Base-by-base conservation (phyloP, 768 basidiomycete species). In the Psilocybe cyanescens region DNA sequence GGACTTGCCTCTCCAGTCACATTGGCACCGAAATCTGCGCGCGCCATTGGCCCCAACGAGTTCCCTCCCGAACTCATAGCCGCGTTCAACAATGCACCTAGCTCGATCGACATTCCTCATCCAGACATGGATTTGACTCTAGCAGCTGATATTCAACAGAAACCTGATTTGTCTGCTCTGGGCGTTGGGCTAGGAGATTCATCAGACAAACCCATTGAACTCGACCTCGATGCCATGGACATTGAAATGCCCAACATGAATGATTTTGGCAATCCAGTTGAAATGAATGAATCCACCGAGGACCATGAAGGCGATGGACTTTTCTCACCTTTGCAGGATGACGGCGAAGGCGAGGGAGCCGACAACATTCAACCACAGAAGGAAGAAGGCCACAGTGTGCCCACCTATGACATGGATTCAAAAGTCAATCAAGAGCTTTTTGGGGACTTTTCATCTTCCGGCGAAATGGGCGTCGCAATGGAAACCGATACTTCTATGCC, bases 171-270 rank as follows among this genome's bases (percentile, higher is more conserved):
- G 41, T 17, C 75, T 8, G 7, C 33, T 60, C 69, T 31, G 68
- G 81, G 14, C n/a, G 55, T 65, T 19, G 65, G 65, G 33, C 44
- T 72, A 4, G 89, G 91, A 12, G 87, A 76, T 68, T 89, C 88
- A 5, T 89, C 85, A 0, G 91, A 94, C 70, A 90, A 90, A 71
- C 91, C 92, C 17, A 92, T 93, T 59, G 91, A 92, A 68, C 81
- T 93, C 28, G 90, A 93, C 70, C 67, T 93, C 57, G 90, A 92
- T 49, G 65, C 67, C 54, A 86, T 88, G 72, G 88, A 91, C 64
- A 83, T 89, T 55, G 86, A 87, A 68, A 87, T 87, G 79, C 68
- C 80, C 44, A 68, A 67, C 28, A 81, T 82, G 78, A 77, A 83
- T 66, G 73, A 89, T 12, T 90, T 89, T 65, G 84, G 87, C 6